Conservation (phyloP, 2,329 filamentous ascomycete genomes). For the Neopestalotiopsis sp. region DNA sequence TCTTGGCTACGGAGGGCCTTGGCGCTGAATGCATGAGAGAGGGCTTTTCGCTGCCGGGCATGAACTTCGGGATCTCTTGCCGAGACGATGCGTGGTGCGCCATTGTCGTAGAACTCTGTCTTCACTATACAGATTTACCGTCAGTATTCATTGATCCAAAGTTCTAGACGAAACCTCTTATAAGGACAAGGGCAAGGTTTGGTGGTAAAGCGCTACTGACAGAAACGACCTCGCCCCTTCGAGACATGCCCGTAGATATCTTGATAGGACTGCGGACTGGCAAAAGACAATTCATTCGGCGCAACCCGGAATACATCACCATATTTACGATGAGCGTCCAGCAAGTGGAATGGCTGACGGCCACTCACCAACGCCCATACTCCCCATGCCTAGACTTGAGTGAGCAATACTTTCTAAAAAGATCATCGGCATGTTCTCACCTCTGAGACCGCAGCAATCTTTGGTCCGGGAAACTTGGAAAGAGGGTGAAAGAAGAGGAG, state of each 20-base stretch:
- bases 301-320: conserved; percentile 41
- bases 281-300: conserved; percentile 48
- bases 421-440: conserved; percentile 18
- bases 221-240: not conserved
- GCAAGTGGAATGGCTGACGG: conserved; percentile 28
- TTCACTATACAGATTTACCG: not conserved
- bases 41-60: conserved; percentile 31
- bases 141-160: not conserved
- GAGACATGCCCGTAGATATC: conserved; percentile 43
- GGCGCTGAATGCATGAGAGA: conserved; percentile 35
- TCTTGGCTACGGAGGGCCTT: conserved; percentile 35
- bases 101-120: conserved; percentile 32
- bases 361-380: conserved; percentile 29
- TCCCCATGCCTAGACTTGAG: conserved; percentile 28
- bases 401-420: not conserved
- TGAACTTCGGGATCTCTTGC: conserved; percentile 32
- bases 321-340: conserved; percentile 30
- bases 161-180: not conserved
- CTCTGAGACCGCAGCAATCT: conserved; percentile 31
- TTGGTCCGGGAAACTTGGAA: conserved; percentile 34
- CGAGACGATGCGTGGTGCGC: not conserved
- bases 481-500: conserved; percentile 33
- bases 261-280: conserved; percentile 41
- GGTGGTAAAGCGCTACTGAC: not conserved
- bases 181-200: not conserved